A percentile compares a stretch with the other conserved stretches of the same genome.
Conservation (phyloP, 306 rosid species). For the Prunus mume region DNA sequence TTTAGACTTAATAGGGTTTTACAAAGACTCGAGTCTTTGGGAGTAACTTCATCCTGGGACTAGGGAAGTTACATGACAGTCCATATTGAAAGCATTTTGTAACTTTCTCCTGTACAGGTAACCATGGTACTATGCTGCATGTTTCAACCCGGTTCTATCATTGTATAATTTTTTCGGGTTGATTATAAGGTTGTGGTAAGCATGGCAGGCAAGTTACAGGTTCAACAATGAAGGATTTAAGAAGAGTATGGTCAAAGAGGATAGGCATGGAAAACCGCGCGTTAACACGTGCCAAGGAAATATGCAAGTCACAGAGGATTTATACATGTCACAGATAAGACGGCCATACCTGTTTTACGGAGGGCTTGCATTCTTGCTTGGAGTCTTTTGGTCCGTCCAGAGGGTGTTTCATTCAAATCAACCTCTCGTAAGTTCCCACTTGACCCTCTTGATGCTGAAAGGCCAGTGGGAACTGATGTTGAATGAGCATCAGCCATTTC, state of each 20-base stretch:
- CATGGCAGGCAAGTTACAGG: neutral
- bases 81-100: neutral
- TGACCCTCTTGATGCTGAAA: constrained; percentile 36
- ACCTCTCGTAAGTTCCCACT: constrained; percentile 62
- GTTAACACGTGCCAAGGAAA: neutral
- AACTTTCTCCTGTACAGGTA: neutral
- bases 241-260: neutral
- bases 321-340: neutral
- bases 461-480: constrained; percentile 25
- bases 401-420: constrained; percentile 79
- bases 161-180: neutral
- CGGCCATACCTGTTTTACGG: constrained; percentile 65
- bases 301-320: neutral
- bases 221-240: neutral
- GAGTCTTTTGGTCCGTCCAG: constrained; percentile 55
- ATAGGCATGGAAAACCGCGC: neutral
- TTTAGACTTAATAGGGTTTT: neutral
- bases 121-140: neutral
- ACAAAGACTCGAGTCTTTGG: too few species aligned
- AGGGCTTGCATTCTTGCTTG: constrained; percentile 59
- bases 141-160: neutral
- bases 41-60: neutral
- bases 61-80: neutral
- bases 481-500: constrained; percentile 69
- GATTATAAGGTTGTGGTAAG: neutral